Evolutionary conservation across 1,284 basidiomycete genomes (phyloP).

Genomic region (Ganoderma meredithae): DNA sequence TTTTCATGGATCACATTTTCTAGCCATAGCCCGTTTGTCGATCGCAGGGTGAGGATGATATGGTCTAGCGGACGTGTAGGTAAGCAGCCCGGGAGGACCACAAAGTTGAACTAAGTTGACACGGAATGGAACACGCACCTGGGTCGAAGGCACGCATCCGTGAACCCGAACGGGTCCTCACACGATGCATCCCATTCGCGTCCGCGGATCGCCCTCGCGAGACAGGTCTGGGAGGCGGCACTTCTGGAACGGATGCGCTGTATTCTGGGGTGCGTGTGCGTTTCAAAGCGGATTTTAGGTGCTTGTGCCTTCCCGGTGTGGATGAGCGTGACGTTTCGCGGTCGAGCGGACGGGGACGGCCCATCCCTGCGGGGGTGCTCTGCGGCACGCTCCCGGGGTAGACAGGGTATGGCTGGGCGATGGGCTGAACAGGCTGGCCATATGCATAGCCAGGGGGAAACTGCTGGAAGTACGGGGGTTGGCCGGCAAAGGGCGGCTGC

Average conservation of each 20-base stretch:
- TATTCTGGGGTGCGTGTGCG: constrained; percentile 43
- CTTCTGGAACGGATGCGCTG: constrained; percentile 10
- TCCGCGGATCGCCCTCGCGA: constrained; percentile 31
- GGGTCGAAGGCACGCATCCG: constrained; percentile 39
- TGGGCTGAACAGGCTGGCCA: constrained; percentile 18
- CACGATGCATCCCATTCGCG: constrained; percentile 30
- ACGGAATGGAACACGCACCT: constrained; percentile 31
- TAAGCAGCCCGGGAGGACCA: background rate
- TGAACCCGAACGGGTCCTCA: constrained; percentile 40
- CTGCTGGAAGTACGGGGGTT: constrained; percentile 32
- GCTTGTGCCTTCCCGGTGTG: constrained; percentile 33
- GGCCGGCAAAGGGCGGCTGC: constrained; percentile 29
- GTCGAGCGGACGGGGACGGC: constrained; percentile 30
- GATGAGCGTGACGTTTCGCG: constrained; percentile 34
- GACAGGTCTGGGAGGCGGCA: constrained; percentile 17
- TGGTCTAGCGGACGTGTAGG: constrained; percentile 38
- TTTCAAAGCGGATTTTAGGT: constrained; percentile 68
- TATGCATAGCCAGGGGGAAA: constrained; percentile 32
- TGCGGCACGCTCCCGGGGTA: constrained; percentile 29
- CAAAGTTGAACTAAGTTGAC: background rate
- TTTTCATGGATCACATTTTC: constrained; percentile 47
- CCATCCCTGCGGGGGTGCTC: constrained; percentile 26
- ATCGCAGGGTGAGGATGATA: constrained; percentile 44
- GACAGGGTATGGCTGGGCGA: constrained; percentile 31
- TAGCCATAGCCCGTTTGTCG: constrained; percentile 49